Evolutionary conservation across 2,329 filamentous ascomycete species (phyloP).

Genomic region (Esteya vermicola): DNA sequence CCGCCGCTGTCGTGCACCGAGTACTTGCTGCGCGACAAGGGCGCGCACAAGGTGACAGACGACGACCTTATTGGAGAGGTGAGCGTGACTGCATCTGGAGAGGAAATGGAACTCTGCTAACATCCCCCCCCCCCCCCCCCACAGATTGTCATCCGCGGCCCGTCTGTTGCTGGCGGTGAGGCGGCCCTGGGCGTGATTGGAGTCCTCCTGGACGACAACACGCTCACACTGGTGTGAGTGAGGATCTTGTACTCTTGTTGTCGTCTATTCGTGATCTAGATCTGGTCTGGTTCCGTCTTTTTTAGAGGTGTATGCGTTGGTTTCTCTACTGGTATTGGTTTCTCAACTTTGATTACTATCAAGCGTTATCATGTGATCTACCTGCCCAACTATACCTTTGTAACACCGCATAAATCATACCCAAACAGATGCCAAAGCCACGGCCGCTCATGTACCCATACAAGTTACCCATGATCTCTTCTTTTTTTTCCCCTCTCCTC

Average conservation of each 20-base stretch:
- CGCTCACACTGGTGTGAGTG: too few species aligned
- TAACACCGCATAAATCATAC: too few species aligned
- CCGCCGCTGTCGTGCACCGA: constrained; percentile 69
- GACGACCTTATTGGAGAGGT: constrained; percentile 49
- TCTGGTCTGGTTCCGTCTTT: too few species aligned
- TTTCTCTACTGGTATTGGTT: too few species aligned
- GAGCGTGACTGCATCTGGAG: too few species aligned
- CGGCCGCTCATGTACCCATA: background rate
- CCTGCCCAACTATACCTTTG: too few species aligned
- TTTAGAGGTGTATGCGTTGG: too few species aligned
- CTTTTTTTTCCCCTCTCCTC: background rate
- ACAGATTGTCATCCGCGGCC: constrained; percentile 58
- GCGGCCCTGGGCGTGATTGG: constrained; percentile 49
- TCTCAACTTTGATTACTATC: too few species aligned
- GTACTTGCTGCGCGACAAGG: constrained; percentile 54
- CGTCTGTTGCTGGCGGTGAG: constrained; percentile 56
- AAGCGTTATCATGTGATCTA: too few species aligned
- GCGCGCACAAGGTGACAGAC: constrained; percentile 47
- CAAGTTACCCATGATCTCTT: background rate
- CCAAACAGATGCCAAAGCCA: background rate
- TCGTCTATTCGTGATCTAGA: too few species aligned
- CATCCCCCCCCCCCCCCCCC: background rate
- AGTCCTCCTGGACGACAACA: constrained; percentile 57
- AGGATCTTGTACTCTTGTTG: too few species aligned
- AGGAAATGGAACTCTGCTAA: too few species aligned